Evolutionary conservation across 2,329 filamentous ascomycete species (phyloP).

Genomic region (Hypoxylon sp.): DNA sequence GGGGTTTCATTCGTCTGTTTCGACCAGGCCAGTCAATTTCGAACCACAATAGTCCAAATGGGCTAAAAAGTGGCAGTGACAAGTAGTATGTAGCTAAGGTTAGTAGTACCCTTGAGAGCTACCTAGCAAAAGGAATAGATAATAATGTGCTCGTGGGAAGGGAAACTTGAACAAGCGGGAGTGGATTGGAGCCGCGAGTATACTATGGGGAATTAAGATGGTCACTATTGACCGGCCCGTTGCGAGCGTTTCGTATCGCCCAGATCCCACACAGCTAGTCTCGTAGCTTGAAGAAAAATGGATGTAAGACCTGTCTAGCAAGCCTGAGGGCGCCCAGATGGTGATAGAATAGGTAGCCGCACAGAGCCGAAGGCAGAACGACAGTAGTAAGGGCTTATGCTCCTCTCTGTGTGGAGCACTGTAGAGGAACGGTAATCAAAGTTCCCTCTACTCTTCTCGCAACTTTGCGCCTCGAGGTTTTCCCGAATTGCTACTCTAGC

Average conservation of each 20-base stretch:
- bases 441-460: slow-evolving; percentile 30
- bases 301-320: slow-evolving; percentile 34
- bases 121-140: slow-evolving; percentile 30
- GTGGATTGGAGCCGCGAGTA: slow-evolving; percentile 43
- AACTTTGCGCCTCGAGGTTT: slow-evolving; percentile 45
- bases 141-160: slow-evolving; percentile 28
- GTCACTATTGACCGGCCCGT: slow-evolving; percentile 48
- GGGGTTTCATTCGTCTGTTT: slow-evolving; percentile 59
- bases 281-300: slow-evolving; percentile 32
- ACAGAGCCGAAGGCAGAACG: slow-evolving; percentile 34
- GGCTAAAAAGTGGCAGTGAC: slow-evolving; percentile 41
- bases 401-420: slow-evolving; percentile 41
- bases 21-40: slow-evolving; percentile 48
- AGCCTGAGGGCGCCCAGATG: slow-evolving; percentile 17
- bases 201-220: slow-evolving; percentile 46
- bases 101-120: slow-evolving; percentile 24
- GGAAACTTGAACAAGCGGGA: slow-evolving; percentile 42
- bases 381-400: slow-evolving; percentile 43
- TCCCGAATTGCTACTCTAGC: slow-evolving; percentile 47
- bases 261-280: slow-evolving; percentile 21
- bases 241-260: slow-evolving; percentile 44
- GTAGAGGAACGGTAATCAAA: slow-evolving; percentile 40
- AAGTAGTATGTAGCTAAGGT: slow-evolving; percentile 28
- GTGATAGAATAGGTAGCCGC: slow-evolving; percentile 34
- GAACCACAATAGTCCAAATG: slow-evolving; percentile 49